Evolutionary conservation across 2,329 filamentous ascomycete species (phyloP), one percentile per base, ranked within the genome.

Genomic region (Exophiala phaeomuriformis): DNA sequence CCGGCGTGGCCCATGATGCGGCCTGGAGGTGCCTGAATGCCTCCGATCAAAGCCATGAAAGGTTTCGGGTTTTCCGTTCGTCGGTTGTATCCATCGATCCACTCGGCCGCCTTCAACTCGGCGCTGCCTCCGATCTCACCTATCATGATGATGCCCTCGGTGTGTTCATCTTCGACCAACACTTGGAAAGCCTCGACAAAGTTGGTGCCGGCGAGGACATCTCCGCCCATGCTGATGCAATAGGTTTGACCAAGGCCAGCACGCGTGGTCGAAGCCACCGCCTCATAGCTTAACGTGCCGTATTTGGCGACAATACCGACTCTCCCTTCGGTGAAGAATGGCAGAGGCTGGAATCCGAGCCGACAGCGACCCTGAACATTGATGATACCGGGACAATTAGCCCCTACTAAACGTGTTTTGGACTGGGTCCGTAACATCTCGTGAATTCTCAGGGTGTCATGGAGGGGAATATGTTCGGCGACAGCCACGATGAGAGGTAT

Each of bases 301-400:
- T 85, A 89, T 66, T 88, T 90, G n/a, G 85, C 85, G 2, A 88
- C 80, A 51, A 91, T 86, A 1, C 86, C 86, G 27, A 91, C 74
- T 52, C 80, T 78, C 0, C 86, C 87, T 0, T 81, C 77, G 53
- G 76, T 72, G 64, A 89, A 90, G 53, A 83, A 88, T 0, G 84
- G 79, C 8, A 90, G 72, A 3, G 87, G 87, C 66, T 90, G 86
- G 65, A 90, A 90, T 0, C 87, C 86, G 65, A 86, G 82, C 42
- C 82, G 76, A 61, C 86, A 90, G 62, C 77, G 79, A 2, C 82
- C 83, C 27, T 83, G 78, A 0, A 86, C 83, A 3, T 85, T 85
- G 52, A 90, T 88, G 57, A 91, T 89, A 0, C 87, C 87, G 0
- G 87, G 86, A 19, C 84, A 86, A 65, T 90, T 91, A n/a, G 87